Base-by-base conservation (phyloP, 495 filamentous ascomycete species). In the Daldinia concentrica region DNA sequence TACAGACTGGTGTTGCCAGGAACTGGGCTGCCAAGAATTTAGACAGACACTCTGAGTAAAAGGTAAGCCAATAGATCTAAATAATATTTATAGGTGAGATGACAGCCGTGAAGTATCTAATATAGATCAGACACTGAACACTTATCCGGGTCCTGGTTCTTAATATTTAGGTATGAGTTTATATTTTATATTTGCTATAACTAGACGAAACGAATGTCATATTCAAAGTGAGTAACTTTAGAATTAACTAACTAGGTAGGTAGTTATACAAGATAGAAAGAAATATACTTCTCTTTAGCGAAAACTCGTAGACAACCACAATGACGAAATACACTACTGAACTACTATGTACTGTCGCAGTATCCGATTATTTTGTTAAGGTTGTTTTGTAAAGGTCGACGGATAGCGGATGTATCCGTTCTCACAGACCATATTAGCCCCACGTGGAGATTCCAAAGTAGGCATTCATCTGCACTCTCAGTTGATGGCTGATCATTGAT, bases 371-470 rank as follows among this genome's bases (percentile, higher is more conserved):
- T 41, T 41, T 41, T 17, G 39, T 41, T n/a, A n/a, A n/a, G n/a
- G n/a, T 17, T 48, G 8, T 0, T 48, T 19, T 48, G 43, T 48
- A 22, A 48, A 22, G 3, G 15, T 48, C 43, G 48, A 52, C 17
- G 56, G 27, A 50, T 48, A 24, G 52, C 68, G 68, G 68, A 34
- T 66, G n/a, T 66, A 66, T 66, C 62, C 68, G 68, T 55, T 17
- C 56, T 60, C 41, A 30, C 39, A 29, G 17, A 15, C 54, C 12
- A 54, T 22, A 51, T 15, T 15, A 26, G 19, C 15, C 56, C 56
- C 56, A 6, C 11, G 43, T 48, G 43, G 43, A 14, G 19, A 48
- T 51, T 61, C 29, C 7, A 8, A 37, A 37, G 29, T 12, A 62
- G 32, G 64, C 8, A 60, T 61, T 67, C 24, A 61, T 63, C 50